Percentiles rank a stretch among this genome's conserved stretches.
phyloP scores from a whole-genome alignment of 148 eudicot species.

The Rhododendron mucronatum region DNA sequence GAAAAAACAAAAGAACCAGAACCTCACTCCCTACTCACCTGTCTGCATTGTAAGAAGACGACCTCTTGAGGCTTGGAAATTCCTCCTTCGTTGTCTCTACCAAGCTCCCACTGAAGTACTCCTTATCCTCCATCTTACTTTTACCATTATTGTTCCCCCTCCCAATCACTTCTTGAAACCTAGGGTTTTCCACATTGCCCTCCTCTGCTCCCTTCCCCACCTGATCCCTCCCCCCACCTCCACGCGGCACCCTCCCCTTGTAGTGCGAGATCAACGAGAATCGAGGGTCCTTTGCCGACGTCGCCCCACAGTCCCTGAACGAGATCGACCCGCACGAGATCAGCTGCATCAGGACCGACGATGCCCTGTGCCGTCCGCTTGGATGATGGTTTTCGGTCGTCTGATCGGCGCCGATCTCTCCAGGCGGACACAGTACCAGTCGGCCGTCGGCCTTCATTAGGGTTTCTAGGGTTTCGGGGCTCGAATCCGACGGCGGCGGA shows the following conservation, averaged over 20 bases:
- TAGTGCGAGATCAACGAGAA: constrained; percentile 56
- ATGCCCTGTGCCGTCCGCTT: constrained; percentile 52
- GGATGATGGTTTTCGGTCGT: constrained; percentile 36
- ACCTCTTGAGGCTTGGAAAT: constrained; percentile 38
- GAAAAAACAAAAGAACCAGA: neutral
- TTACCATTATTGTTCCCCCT: constrained; percentile 19
- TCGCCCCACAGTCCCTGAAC: constrained; percentile 64
- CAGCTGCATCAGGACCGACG: constrained; percentile 75
- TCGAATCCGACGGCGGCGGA: constrained; percentile 97
- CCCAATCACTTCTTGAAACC: constrained; percentile 14
- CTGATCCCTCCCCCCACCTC: constrained; percentile 28
- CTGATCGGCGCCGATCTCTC: constrained; percentile 18
- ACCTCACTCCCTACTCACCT: constrained; percentile 19
- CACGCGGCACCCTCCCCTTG: constrained; percentile 61
- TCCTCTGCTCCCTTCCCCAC: constrained; percentile 33
- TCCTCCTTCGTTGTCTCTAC: constrained; percentile 46
- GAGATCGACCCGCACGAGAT: constrained; percentile 79
- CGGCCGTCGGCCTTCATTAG: constrained; percentile 72
- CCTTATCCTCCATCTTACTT: constrained; percentile 45
- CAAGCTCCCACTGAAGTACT: constrained; percentile 66
- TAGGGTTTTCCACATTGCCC: constrained; percentile 8
- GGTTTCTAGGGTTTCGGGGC: constrained; percentile 78
- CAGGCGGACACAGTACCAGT: constrained; percentile 19
- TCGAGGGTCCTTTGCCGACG: constrained; percentile 34
- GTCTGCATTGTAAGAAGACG: constrained; percentile 52